A percentile compares a stretch with the other conserved stretches of the same genome.
Conservation (phyloP, 192 early-diverging fungal species). For the Dimargaris verticillata region DNA sequence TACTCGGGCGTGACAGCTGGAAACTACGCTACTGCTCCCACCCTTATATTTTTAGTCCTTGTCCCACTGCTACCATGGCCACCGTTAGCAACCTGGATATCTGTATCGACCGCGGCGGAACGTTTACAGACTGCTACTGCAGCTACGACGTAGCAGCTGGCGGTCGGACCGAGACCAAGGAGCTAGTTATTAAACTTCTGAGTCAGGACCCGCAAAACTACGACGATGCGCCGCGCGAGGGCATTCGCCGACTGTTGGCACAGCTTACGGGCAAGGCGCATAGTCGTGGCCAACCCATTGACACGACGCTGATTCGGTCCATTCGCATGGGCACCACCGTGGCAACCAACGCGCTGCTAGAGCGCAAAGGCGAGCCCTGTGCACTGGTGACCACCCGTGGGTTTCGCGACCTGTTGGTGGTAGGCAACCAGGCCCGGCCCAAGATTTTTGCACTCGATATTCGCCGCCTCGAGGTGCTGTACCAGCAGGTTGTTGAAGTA, state of each 20-base stretch:
- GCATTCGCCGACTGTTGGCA: constrained; percentile 77
- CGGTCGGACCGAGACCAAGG: constrained; percentile 21
- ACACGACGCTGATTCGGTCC: constrained; percentile 50
- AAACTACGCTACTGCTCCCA: not conserved
- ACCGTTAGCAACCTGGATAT: constrained; percentile 20
- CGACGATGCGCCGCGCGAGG: constrained; percentile 84
- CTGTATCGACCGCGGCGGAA: constrained; percentile 88
- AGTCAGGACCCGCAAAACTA: constrained; percentile 84
- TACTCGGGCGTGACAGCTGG: too few species aligned
- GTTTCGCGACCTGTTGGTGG: constrained; percentile 56
- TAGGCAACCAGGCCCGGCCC: constrained; percentile 85
- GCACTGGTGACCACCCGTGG: constrained; percentile 83
- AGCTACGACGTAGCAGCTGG: constrained; percentile 37
- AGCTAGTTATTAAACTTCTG: constrained; percentile 76
- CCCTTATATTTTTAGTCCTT: not conserved
- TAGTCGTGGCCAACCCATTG: constrained; percentile 47
- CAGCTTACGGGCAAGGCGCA: constrained; percentile 48
- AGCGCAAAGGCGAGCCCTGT: constrained; percentile 75
- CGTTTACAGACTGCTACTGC: constrained; percentile 91
- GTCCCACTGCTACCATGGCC: constrained; percentile 7
- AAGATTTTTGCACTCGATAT: constrained; percentile 89
- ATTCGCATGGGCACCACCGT: constrained; percentile 97
- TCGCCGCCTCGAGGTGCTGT: constrained; percentile 69
- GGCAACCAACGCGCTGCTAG: constrained; percentile 81
- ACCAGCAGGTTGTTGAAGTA: constrained; percentile 59